phyloP scores from a whole-genome alignment of 805 yeast species.

The Ogataea salicorniae region DNA sequence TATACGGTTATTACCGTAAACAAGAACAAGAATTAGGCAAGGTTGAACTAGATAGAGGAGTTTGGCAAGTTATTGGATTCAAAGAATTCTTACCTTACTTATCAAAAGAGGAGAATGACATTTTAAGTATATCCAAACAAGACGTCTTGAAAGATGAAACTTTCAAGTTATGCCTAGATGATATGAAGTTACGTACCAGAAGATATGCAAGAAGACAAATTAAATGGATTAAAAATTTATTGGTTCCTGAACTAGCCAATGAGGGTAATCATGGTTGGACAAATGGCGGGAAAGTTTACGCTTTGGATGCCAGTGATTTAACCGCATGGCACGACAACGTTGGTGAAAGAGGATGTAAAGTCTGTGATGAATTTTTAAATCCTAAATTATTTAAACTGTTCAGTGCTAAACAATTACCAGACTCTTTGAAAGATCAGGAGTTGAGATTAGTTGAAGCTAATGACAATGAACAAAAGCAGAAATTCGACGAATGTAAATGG shows the following conservation, averaged over 20 bases:
- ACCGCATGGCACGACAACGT: constrained; percentile 56
- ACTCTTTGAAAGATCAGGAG: constrained; percentile 8
- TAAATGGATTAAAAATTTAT: constrained; percentile 78
- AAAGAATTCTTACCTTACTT: constrained; percentile 73
- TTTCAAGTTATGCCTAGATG: constrained; percentile 48
- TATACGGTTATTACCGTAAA: constrained; percentile 42
- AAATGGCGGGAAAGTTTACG: constrained; percentile 59
- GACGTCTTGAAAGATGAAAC: constrained; percentile 8
- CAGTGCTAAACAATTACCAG: constrained; percentile 14
- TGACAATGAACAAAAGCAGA: constrained; percentile 4
- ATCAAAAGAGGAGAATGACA: constrained; percentile 26
- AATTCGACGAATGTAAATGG: constrained; percentile 40
- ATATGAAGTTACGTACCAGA: constrained; percentile 81
- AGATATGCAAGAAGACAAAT: constrained; percentile 85
- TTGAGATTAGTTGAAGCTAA: constrained; percentile 4
- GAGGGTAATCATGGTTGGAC: constrained; percentile 41
- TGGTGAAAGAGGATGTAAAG: constrained; percentile 44
- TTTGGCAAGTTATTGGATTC: constrained; percentile 94
- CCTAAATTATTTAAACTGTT: constrained; percentile 1
- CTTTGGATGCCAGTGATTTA: constrained; percentile 76
- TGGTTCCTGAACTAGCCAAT: constrained; percentile 53
- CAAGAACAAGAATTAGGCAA: constrained; percentile 26
- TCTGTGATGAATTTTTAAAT: constrained; percentile 34
- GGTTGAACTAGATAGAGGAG: constrained; percentile 63
- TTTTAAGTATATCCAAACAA: constrained; percentile 5